A percentile compares a stretch with the other conserved stretches of the same genome.
phyloP scores from a whole-genome alignment of 495 filamentous ascomycete species.

The Penicillium dipodomyicola region DNA sequence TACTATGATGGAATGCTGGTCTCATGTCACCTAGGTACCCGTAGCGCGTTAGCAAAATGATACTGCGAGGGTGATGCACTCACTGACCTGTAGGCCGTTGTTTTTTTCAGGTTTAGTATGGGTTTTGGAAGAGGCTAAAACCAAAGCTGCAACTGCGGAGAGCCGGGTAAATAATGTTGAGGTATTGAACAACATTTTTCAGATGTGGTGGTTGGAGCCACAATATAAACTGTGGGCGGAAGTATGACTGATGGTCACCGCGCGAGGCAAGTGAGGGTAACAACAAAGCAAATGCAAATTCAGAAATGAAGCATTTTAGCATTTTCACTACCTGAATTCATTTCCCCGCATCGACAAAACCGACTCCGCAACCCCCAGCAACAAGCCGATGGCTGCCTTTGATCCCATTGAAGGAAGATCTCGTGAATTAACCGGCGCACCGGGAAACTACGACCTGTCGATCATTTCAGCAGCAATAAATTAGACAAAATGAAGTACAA shows the following conservation, averaged over 20 bases:
- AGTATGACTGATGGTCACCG: too few species aligned
- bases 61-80: background rate
- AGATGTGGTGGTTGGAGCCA: background rate
- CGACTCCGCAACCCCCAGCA: background rate
- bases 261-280: background rate
- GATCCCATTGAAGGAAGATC: constrained; percentile 14
- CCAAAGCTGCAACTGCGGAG: background rate
- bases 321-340: background rate
- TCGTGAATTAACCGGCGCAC: background rate
- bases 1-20: constrained; percentile 64
- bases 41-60: background rate
- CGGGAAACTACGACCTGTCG: background rate
- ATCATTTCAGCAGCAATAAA: background rate
- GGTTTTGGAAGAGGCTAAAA: background rate
- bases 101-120: background rate
- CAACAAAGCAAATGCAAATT: background rate
- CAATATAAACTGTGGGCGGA: background rate
- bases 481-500: background rate
- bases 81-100: constrained; percentile 14
- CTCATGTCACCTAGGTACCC: constrained; percentile 56
- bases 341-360: constrained; percentile 5
- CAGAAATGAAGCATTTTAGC: background rate
- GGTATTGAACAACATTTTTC: background rate
- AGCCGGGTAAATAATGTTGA: background rate
- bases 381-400: background rate